phyloP scores from a whole-genome alignment of 495 filamentous ascomycete species.

The Aspergillus biplanus region DNA sequence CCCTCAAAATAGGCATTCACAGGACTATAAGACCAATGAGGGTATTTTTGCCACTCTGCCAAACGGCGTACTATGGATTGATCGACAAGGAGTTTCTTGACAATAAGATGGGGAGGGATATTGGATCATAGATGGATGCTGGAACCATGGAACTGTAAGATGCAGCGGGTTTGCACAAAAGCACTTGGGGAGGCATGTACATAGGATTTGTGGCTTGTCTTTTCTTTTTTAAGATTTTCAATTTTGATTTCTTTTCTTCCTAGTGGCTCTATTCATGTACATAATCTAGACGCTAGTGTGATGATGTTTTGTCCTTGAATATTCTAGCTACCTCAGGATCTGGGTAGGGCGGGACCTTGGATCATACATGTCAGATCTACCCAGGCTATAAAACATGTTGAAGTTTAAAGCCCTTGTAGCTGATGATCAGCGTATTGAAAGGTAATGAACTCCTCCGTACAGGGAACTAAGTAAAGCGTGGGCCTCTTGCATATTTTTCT shows the following conservation, averaged over 20 bases:
- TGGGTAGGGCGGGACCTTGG: not conserved
- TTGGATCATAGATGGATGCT: not conserved
- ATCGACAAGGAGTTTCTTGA: conserved; percentile 8
- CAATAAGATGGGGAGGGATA: not conserved
- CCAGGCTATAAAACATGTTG: not conserved
- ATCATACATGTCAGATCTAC: conserved; percentile 6
- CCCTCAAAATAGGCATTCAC: not conserved
- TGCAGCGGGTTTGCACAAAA: conserved; percentile 12
- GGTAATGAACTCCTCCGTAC: not conserved
- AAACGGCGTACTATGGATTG: not conserved
- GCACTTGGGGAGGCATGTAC: not conserved
- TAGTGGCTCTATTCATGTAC: not conserved
- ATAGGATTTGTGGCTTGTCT: not conserved
- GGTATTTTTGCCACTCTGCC: not conserved
- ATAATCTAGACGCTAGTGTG: conserved; percentile 1
- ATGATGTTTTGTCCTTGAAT: not conserved
- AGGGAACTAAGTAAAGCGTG: not conserved
- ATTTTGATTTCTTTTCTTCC: not conserved
- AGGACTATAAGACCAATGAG: not conserved
- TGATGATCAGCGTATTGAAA: not conserved
- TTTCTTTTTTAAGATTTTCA: conserved; percentile 8
- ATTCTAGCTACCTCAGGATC: not conserved
- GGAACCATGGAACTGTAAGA: conserved; percentile 14
- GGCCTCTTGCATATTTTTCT: conserved; percentile 1
- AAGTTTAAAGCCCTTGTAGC: conserved; percentile 5